These are phyloP conservation scores for Berkeleyomyces rouxiae DNA, from an alignment of 2,329 filamentous ascomycete species.

Conservation along the genomic window DNA sequence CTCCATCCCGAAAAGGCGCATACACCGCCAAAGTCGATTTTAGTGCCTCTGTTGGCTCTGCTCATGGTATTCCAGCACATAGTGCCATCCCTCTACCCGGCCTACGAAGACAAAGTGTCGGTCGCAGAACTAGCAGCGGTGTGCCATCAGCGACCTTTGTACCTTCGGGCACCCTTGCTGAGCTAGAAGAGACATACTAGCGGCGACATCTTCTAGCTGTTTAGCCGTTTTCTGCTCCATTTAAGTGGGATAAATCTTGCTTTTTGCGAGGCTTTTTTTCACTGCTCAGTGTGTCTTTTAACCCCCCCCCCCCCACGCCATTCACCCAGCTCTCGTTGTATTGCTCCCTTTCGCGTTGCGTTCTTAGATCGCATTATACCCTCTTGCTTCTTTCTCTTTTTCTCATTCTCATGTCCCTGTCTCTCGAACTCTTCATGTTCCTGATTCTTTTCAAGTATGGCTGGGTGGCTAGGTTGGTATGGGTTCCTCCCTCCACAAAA, in stretches of 20 bases:
- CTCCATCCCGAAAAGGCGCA: slow-evolving; percentile 38
- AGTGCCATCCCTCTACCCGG: slow-evolving; percentile 33
- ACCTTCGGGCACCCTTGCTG: slow-evolving; percentile 24
- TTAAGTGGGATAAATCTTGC: background rate
- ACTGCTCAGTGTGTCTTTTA: background rate
- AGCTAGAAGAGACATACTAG: slow-evolving; percentile 39
- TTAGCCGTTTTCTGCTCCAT: slow-evolving; percentile 2
- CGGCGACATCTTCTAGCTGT: slow-evolving; percentile 9
- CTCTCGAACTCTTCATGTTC: background rate
- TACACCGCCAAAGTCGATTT: slow-evolving; percentile 32
- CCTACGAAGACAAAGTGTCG: slow-evolving; percentile 10
- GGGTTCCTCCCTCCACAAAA: background rate
- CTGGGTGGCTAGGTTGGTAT: background rate
- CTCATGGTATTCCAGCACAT: slow-evolving; percentile 24
- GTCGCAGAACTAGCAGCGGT: slow-evolving; percentile 27
- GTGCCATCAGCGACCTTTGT: slow-evolving; percentile 14
- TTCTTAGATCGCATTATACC: slow-evolving; percentile 9
- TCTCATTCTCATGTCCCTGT: background rate
- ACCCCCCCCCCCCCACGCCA: background rate
- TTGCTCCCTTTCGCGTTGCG: slow-evolving; percentile 7
- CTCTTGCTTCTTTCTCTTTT: slow-evolving; percentile 6
- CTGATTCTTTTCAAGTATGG: background rate
- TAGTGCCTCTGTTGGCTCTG: slow-evolving; percentile 14
- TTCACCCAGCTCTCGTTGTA: background rate
- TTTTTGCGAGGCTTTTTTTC: slow-evolving; percentile 4